Conservation (phyloP, 495 filamentous ascomycete genomes). For the Talaromyces proteolyticus region DNA sequence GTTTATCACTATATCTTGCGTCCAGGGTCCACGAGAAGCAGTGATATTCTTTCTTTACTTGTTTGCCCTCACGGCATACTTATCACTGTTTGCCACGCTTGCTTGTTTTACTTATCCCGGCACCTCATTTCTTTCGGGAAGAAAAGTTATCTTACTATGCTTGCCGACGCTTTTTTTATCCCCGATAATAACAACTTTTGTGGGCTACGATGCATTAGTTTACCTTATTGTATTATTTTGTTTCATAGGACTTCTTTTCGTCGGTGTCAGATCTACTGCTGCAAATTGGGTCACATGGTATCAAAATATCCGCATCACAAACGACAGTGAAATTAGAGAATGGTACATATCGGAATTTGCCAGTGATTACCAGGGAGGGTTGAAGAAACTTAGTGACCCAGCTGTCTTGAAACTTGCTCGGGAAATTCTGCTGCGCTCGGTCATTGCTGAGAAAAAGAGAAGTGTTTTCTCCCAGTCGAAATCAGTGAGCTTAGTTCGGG, state of each 20-base stretch:
- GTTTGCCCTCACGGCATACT: constrained; percentile 42
- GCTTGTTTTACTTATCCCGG: constrained; percentile 54
- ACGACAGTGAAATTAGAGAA: constrained; percentile 40
- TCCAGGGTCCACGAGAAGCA: constrained; percentile 30
- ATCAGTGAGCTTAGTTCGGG: constrained; percentile 37
- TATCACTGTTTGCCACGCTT: constrained; percentile 43
- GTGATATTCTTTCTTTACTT: constrained; percentile 47
- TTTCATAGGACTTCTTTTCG: constrained; percentile 36
- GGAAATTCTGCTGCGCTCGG: constrained; percentile 36
- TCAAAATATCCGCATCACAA: constrained; percentile 36
- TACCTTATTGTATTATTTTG: constrained; percentile 42
- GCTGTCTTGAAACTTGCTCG: constrained; percentile 41
- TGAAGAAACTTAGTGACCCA: constrained; percentile 33
- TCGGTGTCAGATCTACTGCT: constrained; percentile 37
- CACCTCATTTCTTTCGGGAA: constrained; percentile 43
- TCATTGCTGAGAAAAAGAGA: constrained; percentile 37
- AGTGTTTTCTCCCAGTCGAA: constrained; percentile 33
- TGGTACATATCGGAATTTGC: constrained; percentile 38
- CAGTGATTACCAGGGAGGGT: constrained; percentile 27
- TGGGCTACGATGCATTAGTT: constrained; percentile 39
- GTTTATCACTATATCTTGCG: constrained; percentile 39
- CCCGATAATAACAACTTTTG: constrained; percentile 39
- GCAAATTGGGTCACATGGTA: constrained; percentile 50
- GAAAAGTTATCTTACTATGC: constrained; percentile 35
- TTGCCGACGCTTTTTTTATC: constrained; percentile 44